Evolutionary conservation across 345 rosid genomes (phyloP), one percentile per base, ranked within the genome.

Genomic region (Eucalyptus sideroxylon): DNA sequence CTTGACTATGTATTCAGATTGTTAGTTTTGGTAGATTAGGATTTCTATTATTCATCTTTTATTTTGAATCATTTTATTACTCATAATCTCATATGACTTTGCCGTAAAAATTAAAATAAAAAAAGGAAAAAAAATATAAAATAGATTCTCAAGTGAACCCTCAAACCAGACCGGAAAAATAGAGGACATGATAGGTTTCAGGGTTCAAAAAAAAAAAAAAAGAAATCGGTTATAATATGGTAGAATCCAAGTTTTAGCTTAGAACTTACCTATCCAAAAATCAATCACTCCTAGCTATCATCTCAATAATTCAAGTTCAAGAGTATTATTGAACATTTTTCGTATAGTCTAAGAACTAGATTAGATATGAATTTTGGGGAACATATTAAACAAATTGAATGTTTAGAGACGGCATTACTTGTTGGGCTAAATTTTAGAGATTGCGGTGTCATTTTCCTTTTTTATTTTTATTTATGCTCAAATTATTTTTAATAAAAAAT

Each of bases 181-280:
- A 44, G 9, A 44, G 3, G 45, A 44, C 3, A 44, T 44, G 1
- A 45, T 45, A 45, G 1, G 47, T 9, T 45, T 1, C 3, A 1
- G 2, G 9, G 45, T 44, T 2, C 45, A 44, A 44, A 7, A 42
- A 44, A 44, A 7, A 44, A 44, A 7, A 42, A 44, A 44, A 7
- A 44, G 8, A 44, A 44, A 44, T 1, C 1, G 2, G 2, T 44
- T 44, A 44, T 44, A 44, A 44, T 44, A 44, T 0, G 45, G 1
- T 44, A 8, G 45, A 44, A 44, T 44, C 2, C 9, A 8, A 2
- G 1, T 44, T 44, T 3, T 3, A 44, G 1, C 1, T 9, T 9
- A 44, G 1, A 45, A 45, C 1, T 9, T 45, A 45, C 47, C 0
- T 45, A 2, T 3, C 11, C 3, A 0, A 0, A 0, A 45, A 45